phyloP scores from a whole-genome alignment of 164 flowering plant species.

The Liriodendron chinense region DNA sequence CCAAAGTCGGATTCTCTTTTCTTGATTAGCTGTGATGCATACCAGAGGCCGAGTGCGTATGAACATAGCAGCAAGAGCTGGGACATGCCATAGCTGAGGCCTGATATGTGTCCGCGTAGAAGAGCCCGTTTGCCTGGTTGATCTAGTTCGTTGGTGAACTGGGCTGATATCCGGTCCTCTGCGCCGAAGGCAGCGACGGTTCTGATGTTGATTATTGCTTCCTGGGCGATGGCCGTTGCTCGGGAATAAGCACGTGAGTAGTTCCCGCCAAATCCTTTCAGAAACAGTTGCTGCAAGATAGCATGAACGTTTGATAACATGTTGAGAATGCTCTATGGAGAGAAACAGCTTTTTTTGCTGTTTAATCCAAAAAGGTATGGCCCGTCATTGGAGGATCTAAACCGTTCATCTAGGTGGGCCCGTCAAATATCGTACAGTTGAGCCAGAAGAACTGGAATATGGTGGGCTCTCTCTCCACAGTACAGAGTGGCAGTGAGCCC shows the following conservation, averaged over 20 bases:
- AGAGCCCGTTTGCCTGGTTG: conserved; percentile 47
- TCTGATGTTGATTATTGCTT: conserved; percentile 69
- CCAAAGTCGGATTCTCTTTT: conserved; percentile 48
- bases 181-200: conserved; percentile 75
- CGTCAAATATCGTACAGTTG: too few relatives aligned
- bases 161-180: conserved; percentile 45
- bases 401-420: too few relatives aligned
- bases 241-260: conserved; percentile 43
- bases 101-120: conserved; percentile 68
- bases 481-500: too few relatives aligned
- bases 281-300: conserved; percentile 63
- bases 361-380: too few relatives aligned
- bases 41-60: conserved; percentile 77
- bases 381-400: too few relatives aligned
- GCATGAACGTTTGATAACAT: not conserved
- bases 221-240: conserved; percentile 67
- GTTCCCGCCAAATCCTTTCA: conserved; percentile 76
- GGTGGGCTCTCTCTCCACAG: too few relatives aligned
- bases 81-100: conserved; percentile 62
- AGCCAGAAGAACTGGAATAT: too few relatives aligned
- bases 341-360: not conserved
- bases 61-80: conserved; percentile 59
- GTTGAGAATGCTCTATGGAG: not conserved
- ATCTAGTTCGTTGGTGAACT: conserved; percentile 44
- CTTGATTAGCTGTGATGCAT: conserved; percentile 56